Evolutionary conservation across 257 asterid species (phyloP), one percentile per base, ranked within the genome.

Genomic region (Nicotiana knightiana): DNA sequence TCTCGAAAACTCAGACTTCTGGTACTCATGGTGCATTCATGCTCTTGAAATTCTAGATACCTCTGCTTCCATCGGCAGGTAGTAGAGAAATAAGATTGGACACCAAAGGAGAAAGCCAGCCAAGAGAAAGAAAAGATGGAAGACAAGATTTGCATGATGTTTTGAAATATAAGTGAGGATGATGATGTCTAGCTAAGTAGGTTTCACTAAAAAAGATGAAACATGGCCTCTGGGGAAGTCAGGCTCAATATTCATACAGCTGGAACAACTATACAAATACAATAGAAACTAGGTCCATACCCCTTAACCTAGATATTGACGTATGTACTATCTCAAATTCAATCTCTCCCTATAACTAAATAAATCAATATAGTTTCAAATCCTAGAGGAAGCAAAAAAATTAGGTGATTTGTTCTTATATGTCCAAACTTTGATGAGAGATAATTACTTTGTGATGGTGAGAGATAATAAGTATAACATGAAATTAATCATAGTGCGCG

Each of bases 121-220:
- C 6, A 1, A 39, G 9, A 68, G 59, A 54, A 57, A 57, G 26
- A 57, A 57, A 11, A 43, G 18, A 46, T 71, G 61, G 6, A 71
- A 24, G 78, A 73, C 79, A 73, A 5, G 15, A 48, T 48, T 24
- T 73, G 18, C 39, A 73, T 48, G 62, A 48, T 51, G 62, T 46
- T 48, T 26, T 7, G 0, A 73, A 73, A 73, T 73, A 10, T 12
- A 53, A 12, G 57, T 53, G 16, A 2, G 5, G 79, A 73, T 46
- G 62, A 48, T 35, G 62, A 73, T 73, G 79, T 48, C 16, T 51
- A 73, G 61, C 62, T 73, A 73, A 43, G 79, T 73, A 48, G 62
- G 79, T 24, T 73, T 48, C 63, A 43, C 62, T 26, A 46, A 46
- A 73, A 73, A 73, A 6, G 63, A 73, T 73, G 62, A 73, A 48